phyloP scores from a whole-genome alignment of 306 rosid species.

The Pterocarpus santalinus region DNA sequence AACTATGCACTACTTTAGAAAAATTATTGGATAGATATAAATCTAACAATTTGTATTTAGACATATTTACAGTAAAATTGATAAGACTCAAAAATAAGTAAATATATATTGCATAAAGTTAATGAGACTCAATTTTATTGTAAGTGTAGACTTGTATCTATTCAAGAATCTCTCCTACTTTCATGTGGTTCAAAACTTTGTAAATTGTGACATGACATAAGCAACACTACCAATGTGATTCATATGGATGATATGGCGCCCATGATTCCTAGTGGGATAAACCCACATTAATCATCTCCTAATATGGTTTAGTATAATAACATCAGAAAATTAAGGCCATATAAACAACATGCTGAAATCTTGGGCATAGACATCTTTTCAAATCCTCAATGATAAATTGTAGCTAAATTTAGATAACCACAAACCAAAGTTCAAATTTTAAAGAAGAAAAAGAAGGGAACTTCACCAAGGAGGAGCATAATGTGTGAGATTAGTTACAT shows the following conservation, averaged over 20 bases:
- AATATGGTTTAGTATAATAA: constrained; percentile 8
- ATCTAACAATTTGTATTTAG: too few relatives aligned
- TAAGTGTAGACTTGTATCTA: too few relatives aligned
- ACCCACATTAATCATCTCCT: constrained; percentile 2
- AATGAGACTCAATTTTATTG: too few relatives aligned
- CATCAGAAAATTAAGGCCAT: not conserved
- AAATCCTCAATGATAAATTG: not conserved
- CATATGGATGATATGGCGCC: constrained; percentile 27
- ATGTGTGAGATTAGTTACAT: constrained; percentile 70
- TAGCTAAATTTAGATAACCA: not conserved
- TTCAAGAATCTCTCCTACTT: not conserved
- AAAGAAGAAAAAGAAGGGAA: not conserved
- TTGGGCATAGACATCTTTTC: not conserved
- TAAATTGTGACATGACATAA: constrained; percentile 35
- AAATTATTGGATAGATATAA: too few relatives aligned
- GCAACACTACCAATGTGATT: constrained; percentile 13
- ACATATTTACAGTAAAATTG: too few relatives aligned
- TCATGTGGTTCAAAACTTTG: constrained; percentile 44
- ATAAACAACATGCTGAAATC: not conserved
- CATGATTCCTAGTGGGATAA: constrained; percentile 19
- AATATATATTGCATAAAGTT: too few relatives aligned
- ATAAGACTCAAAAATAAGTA: too few relatives aligned
- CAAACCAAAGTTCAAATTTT: not conserved
- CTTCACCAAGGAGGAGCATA: constrained; percentile 95
- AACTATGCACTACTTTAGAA: not conserved